Evolutionary conservation across 2,329 filamentous ascomycete genomes (phyloP).

Genomic region (Ampelomyces quisqualis): DNA sequence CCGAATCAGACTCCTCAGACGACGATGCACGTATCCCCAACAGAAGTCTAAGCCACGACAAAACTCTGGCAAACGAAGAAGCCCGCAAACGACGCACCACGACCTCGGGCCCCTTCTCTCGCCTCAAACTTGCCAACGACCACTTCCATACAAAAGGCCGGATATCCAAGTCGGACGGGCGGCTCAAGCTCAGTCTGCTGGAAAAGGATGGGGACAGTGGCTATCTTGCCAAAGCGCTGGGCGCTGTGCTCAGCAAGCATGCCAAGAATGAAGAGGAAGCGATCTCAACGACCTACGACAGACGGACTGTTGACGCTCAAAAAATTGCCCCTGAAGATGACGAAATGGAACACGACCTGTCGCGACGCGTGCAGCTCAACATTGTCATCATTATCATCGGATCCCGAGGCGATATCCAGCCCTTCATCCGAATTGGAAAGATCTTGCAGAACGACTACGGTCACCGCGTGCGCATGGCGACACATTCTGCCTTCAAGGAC

Average conservation of each 20-base stretch:
- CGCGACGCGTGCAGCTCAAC: constrained; percentile 59
- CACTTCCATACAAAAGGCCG: constrained; percentile 65
- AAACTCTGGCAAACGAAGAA: constrained; percentile 9
- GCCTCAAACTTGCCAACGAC: constrained; percentile 64
- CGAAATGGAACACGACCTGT: constrained; percentile 36
- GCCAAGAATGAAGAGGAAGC: constrained; percentile 45
- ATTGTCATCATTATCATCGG: constrained; percentile 85
- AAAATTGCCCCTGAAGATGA: constrained; percentile 39
- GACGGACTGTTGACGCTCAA: constrained; percentile 6
- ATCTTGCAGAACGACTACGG: constrained; percentile 69
- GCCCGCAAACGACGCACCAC: constrained; percentile 9
- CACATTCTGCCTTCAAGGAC: constrained; percentile 73
- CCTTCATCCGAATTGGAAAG: constrained; percentile 74
- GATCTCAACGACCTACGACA: constrained; percentile 24
- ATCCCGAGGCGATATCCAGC: constrained; percentile 76
- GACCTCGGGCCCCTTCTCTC: constrained; percentile 46
- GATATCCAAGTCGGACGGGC: constrained; percentile 67
- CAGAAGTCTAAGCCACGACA: constrained; percentile 20
- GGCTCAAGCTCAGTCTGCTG: constrained; percentile 66
- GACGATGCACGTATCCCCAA: constrained; percentile 26
- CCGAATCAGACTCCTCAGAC: constrained; percentile 30
- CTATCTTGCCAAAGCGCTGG: constrained; percentile 72
- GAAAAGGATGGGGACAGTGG: constrained; percentile 69
- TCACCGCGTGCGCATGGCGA: constrained; percentile 75
- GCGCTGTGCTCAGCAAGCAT: constrained; percentile 62